phyloP scores from a whole-genome alignment of 805 yeast species.

The Barnettozyma botsteinii region DNA sequence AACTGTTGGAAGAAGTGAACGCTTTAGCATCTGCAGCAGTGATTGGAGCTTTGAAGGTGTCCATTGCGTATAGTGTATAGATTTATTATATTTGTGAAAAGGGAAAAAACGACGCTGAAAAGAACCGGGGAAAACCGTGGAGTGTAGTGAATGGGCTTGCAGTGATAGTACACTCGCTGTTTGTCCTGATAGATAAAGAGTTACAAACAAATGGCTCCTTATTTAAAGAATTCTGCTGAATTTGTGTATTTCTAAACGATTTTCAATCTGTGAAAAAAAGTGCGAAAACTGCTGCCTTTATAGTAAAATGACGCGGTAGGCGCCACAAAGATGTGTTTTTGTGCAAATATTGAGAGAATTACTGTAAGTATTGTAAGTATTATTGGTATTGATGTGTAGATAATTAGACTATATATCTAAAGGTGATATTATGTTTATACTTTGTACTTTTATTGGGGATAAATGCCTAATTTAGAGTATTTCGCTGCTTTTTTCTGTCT shows the following conservation, averaged over 20 bases:
- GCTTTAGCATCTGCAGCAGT: constrained; percentile 27
- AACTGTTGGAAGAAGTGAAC: constrained; percentile 24
- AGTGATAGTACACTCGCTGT: no score
- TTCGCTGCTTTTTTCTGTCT: neutral
- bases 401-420: neutral
- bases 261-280: constrained; percentile 2
- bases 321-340: neutral
- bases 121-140: neutral
- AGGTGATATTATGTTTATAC: no score
- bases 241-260: neutral
- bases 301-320: constrained; percentile 9
- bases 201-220: constrained; percentile 16
- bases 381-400: neutral
- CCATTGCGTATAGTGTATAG: constrained; percentile 20
- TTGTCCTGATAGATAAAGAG: constrained; percentile 5
- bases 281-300: constrained; percentile 6
- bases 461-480: neutral
- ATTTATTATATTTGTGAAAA: neutral
- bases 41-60: constrained; percentile 25
- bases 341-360: neutral
- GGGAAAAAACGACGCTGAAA: neutral
- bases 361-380: neutral
- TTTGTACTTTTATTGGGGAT: neutral
- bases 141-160: neutral
- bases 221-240: neutral